Base-by-base conservation (phyloP, 345 rosid species). In the Ailanthus altissimus region DNA sequence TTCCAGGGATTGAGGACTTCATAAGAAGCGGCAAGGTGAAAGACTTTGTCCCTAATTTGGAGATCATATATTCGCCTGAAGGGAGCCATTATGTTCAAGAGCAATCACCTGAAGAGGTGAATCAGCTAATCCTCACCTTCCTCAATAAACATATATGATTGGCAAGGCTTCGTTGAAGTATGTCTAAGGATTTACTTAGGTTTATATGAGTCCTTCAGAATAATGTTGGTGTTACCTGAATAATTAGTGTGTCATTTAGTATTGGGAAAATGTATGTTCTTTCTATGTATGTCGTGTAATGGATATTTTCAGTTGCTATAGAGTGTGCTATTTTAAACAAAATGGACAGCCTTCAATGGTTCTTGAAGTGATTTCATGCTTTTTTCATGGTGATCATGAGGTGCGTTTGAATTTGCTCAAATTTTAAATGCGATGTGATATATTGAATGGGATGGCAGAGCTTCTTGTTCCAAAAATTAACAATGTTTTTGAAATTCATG, bases 11-110 rank as follows among this genome's bases (percentile, higher is more conserved):
- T 66, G 90, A 86, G 59, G 88, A 85, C 21, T 87, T 79, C 73
- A 77, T 89, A 75, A 78, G 69, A 82, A 76, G 78, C 8, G 86
- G 86, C 42, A 73, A 78, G 66, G 83, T 72, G 13, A 89, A 86
- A 23, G 73, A 86, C 12, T 72, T 78, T 79, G 90, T 85, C 2
- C 88, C 90, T 8, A 59, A 82, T 47, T 70, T 90, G 81, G 92
- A 89, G 75, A 76, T 86, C 16, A 65, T 76, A 11, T 70, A 81
- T 64, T 25, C 87, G 70, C 88, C 93, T n/a, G 85, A 87, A 74
- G 90, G 93, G 32, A 79, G 67, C 4, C 90, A 87, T 84, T 89
- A 86, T 75, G 86, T 86, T 46, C 93, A 86, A 47, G 90, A 89
- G 81, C 91, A 89, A 46, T 79, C 75, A 18, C 91, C 91, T 10